These are phyloP conservation scores for Bruguiera gymnorhiza DNA, from an alignment of 345 rosid species.

Conservation along the genomic window DNA sequence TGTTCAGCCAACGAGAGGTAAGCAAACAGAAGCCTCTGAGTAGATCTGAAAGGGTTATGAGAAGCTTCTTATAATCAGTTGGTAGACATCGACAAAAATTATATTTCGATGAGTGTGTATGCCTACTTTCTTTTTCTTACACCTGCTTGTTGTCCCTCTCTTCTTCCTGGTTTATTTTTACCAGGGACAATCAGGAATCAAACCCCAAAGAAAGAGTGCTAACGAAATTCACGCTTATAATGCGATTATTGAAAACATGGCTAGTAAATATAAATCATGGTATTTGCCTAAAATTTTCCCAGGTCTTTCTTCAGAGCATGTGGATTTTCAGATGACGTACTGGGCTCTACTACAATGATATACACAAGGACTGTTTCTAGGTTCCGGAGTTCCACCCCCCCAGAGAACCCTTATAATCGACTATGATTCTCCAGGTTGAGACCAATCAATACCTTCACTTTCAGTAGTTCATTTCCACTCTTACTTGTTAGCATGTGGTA, in stretches of 20 bases:
- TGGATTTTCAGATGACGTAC: slow-evolving; percentile 77
- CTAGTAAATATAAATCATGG: background rate
- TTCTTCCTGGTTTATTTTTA: no score
- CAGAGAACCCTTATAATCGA: slow-evolving; percentile 11
- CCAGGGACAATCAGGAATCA: no score
- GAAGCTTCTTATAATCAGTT: background rate
- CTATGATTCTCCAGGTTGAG: slow-evolving; percentile 6
- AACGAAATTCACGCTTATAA: background rate
- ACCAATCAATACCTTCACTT: background rate
- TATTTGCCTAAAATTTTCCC: slow-evolving; percentile 9
- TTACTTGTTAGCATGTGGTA: no score
- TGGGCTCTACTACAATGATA: slow-evolving; percentile 88
- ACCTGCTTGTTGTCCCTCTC: no score
- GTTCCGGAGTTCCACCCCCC: slow-evolving; percentile 14
- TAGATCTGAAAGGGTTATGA: background rate
- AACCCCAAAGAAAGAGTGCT: background rate
- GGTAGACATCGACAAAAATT: no score
- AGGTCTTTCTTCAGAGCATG: slow-evolving; percentile 84
- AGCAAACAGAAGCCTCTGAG: slow-evolving; percentile 1
- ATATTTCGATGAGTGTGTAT: no score
- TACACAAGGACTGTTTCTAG: slow-evolving; percentile 43
- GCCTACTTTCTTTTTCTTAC: no score
- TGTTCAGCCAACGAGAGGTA: slow-evolving; percentile 79
- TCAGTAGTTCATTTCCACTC: no score
- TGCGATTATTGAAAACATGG: background rate